Percentiles rank a stretch among this genome's conserved stretches.
These are phyloP conservation scores for Pythium sukuiense DNA, from an alignment of 352 stramenopile species.

Conservation along the genomic window DNA sequence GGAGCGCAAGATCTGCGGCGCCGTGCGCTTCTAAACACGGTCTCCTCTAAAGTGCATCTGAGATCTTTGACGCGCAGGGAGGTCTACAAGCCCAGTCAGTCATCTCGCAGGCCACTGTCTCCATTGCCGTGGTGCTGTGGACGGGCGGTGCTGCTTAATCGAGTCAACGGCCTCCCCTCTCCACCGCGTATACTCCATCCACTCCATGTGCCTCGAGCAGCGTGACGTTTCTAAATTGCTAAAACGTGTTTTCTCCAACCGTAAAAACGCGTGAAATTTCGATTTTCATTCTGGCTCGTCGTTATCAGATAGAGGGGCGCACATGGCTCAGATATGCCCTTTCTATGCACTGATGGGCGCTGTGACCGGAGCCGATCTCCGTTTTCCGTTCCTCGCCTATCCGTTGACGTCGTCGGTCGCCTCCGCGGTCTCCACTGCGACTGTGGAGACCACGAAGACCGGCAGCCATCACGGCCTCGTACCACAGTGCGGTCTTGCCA, in stretches of 20 bases:
- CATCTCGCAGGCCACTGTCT: too few relatives aligned
- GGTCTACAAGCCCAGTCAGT: too few relatives aligned
- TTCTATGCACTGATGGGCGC: background rate
- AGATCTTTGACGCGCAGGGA: too few relatives aligned
- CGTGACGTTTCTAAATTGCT: background rate
- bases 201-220: too few relatives aligned
- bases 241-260: background rate
- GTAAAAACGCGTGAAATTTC: background rate
- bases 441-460: background rate
- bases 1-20: slow-evolving; percentile 1
- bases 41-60: too few relatives aligned
- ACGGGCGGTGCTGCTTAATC: too few relatives aligned
- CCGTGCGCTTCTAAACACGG: background rate
- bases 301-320: background rate
- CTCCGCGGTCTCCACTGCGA: background rate
- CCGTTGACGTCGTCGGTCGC: background rate
- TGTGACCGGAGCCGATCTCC: background rate
- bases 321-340: background rate
- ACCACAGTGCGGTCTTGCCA: background rate
- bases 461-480: background rate
- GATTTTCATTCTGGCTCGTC: background rate
- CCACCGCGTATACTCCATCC: too few relatives aligned
- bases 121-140: too few relatives aligned
- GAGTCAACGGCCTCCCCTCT: too few relatives aligned
- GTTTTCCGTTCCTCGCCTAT: background rate